Conservation (phyloP, 2,329 filamentous ascomycete genomes). For the Penicillium olsonii region DNA sequence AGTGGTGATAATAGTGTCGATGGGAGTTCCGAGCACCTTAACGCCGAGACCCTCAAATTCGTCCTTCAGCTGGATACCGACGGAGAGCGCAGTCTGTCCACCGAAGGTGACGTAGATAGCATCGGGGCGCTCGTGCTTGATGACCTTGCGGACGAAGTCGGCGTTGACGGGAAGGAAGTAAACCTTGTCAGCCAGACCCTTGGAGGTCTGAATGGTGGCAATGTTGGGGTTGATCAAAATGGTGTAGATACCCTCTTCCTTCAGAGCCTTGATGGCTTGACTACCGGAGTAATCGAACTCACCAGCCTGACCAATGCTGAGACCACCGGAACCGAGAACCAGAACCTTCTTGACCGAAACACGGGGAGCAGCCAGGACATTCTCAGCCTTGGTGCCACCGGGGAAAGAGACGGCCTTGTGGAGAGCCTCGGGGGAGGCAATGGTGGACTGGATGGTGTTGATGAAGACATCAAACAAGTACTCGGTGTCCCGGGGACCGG, state of each 20-base stretch:
- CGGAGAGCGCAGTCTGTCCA: conserved; percentile 93
- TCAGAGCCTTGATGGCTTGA: conserved; percentile 97
- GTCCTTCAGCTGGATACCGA: conserved; percentile 96
- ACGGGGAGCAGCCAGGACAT: conserved; percentile 71
- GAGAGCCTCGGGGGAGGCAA: conserved; percentile 67
- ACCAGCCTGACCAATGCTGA: conserved; percentile 96
- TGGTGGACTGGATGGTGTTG: conserved; percentile 72
- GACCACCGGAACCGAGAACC: conserved; percentile 87
- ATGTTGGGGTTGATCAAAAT: conserved; percentile 99
- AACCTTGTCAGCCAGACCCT: conserved; percentile 96
- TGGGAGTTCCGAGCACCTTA: conserved; percentile 91
- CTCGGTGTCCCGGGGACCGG: conserved; percentile 92
- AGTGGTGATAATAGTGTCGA: conserved; percentile 97
- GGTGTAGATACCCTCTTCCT: conserved; percentile 97
- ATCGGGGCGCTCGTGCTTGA: conserved; percentile 89
- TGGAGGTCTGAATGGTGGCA: conserved; percentile 97
- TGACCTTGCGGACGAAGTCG: conserved; percentile 97
- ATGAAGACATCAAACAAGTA: conserved; percentile 98
- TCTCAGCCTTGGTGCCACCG: conserved; percentile 78
- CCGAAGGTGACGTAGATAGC: conserved; percentile 98
- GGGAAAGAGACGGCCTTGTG: conserved; percentile 79
- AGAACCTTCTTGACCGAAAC: conserved; percentile 92
- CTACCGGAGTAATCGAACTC: conserved; percentile 99
- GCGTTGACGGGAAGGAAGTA: conserved; percentile 97
- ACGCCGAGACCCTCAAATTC: conserved; percentile 93